These are phyloP conservation scores for Bremia lactucae DNA, from an alignment of 352 stramenopile genomes.

Conservation along the genomic window DNA sequence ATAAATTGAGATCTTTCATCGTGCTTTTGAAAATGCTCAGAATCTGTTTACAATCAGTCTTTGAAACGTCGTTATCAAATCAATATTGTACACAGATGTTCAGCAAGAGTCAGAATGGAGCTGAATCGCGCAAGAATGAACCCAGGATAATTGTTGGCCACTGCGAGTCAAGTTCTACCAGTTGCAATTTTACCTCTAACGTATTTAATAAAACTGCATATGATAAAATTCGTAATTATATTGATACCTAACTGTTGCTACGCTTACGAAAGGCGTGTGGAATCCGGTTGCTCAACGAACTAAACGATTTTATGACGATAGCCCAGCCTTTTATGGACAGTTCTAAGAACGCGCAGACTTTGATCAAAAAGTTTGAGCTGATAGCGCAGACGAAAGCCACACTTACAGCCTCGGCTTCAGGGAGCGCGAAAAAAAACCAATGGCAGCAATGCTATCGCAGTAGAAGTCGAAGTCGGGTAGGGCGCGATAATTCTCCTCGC, in stretches of 20 bases:
- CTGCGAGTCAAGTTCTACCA: conserved; percentile 1
- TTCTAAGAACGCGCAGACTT: conserved; percentile 15
- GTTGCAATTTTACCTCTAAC: conserved; percentile 11
- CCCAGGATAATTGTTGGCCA: not conserved
- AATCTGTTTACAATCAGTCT: too few relatives aligned
- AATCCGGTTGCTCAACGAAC: too few relatives aligned
- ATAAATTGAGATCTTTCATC: not conserved
- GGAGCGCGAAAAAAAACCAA: conserved; percentile 3
- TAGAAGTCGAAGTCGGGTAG: too few relatives aligned
- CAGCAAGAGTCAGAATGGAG: not conserved
- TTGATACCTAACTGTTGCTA: too few relatives aligned
- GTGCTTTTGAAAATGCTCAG: conserved; percentile 1
- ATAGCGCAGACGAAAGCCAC: conserved; percentile 12
- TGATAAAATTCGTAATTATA: too few relatives aligned
- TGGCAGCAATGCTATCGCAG: conserved; percentile 1
- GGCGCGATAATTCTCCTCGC: too few relatives aligned
- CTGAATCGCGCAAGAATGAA: conserved; percentile 9
- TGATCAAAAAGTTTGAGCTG: conserved; percentile 28
- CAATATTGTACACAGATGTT: not conserved
- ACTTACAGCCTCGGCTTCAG: not conserved
- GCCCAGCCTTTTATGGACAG: conserved; percentile 8
- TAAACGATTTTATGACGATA: too few relatives aligned
- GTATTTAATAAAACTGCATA: too few relatives aligned
- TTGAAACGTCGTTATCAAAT: not conserved
- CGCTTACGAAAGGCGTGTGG: conserved; percentile 9